phyloP scores from a whole-genome alignment of 2,329 filamentous ascomycete species.

The Scedosporium aurantiacum region DNA sequence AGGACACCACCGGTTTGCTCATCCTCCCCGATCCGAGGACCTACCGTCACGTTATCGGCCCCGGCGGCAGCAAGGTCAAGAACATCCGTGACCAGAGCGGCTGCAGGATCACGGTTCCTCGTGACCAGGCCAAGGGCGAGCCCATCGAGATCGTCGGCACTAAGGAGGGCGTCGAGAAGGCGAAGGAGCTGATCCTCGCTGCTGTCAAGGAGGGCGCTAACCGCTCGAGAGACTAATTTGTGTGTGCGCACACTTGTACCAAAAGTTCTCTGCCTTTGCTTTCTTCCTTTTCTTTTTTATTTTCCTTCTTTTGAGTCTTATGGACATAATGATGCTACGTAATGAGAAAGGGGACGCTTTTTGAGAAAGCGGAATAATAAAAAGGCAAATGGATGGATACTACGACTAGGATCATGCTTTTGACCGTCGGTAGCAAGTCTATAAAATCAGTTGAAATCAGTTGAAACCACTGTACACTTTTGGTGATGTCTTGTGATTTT shows the following conservation, averaged over 20 bases:
- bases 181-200: constrained; percentile 78
- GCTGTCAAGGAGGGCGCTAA: constrained; percentile 56
- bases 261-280: background rate
- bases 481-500: too few relatives aligned
- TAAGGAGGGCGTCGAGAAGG: constrained; percentile 71
- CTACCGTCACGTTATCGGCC: constrained; percentile 84
- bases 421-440: background rate
- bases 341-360: background rate
- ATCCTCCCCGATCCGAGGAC: constrained; percentile 80
- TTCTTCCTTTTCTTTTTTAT: background rate
- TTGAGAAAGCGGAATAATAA: background rate
- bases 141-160: constrained; percentile 83
- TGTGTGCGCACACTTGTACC: background rate
- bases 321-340: background rate
- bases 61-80: constrained; percentile 84
- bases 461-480: too few relatives aligned
- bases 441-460: too few relatives aligned
- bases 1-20: constrained; percentile 70
- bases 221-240: constrained; percentile 11
- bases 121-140: constrained; percentile 62
- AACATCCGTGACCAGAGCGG: constrained; percentile 82
- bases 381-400: background rate
- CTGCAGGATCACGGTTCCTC: constrained; percentile 88
- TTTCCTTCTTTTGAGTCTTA: background rate
- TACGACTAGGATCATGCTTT: background rate